Evolutionary conservation across 2,329 filamentous ascomycete genomes (phyloP).

Genomic region (Fusarium albidum): DNA sequence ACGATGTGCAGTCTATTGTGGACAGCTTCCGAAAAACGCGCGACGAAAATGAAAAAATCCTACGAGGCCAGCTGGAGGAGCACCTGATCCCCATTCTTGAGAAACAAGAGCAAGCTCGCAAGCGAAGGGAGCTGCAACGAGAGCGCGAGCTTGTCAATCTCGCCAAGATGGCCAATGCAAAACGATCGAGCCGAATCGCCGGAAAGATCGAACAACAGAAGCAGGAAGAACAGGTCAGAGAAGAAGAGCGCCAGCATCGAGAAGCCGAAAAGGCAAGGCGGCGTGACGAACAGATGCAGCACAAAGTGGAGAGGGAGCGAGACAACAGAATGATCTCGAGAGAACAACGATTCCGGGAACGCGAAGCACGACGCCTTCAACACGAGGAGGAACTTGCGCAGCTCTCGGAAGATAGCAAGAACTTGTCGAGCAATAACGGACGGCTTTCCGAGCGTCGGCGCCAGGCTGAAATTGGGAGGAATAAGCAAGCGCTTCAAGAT

Average conservation of each 20-base stretch:
- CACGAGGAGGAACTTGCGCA: slow-evolving; percentile 85
- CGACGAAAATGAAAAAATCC: slow-evolving; percentile 83
- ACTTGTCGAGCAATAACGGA: slow-evolving; percentile 60
- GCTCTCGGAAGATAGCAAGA: slow-evolving; percentile 78
- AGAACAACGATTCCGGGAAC: slow-evolving; percentile 85
- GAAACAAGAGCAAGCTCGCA: slow-evolving; percentile 77
- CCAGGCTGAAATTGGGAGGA: slow-evolving; percentile 83
- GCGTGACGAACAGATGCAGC: slow-evolving; percentile 70
- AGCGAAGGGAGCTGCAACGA: slow-evolving; percentile 71
- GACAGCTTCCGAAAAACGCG: slow-evolving; percentile 76
- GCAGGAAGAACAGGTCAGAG: slow-evolving; percentile 73
- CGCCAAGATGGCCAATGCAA: slow-evolving; percentile 90
- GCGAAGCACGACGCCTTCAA: slow-evolving; percentile 81
- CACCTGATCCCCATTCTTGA: slow-evolving; percentile 87
- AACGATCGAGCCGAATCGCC: slow-evolving; percentile 90
- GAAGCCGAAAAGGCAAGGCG: slow-evolving; percentile 70
- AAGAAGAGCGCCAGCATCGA: slow-evolving; percentile 64
- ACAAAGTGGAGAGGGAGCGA: slow-evolving; percentile 73
- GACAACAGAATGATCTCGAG: slow-evolving; percentile 83
- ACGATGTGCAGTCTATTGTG: slow-evolving; percentile 79
- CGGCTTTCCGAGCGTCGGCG: slow-evolving; percentile 81
- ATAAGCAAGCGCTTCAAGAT: slow-evolving; percentile 77
- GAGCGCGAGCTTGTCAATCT: slow-evolving; percentile 83
- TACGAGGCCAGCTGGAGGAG: slow-evolving; percentile 75
- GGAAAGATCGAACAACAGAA: slow-evolving; percentile 81